These are phyloP conservation scores for Gossypium raimondii DNA, from an alignment of 345 rosid genomes.

Conservation along the genomic window DNA sequence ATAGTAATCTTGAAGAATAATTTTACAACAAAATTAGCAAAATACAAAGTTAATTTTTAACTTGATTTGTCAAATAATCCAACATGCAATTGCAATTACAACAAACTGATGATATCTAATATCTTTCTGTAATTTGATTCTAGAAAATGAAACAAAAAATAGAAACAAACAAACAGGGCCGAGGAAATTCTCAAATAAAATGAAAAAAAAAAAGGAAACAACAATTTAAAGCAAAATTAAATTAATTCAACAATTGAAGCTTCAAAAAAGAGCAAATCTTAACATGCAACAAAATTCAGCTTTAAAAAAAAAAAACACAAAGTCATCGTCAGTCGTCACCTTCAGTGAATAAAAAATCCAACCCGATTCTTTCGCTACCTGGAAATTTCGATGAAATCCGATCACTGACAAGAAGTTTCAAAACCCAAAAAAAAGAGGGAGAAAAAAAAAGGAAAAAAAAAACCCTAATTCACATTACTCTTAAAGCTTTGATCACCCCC, in stretches of 20 bases:
- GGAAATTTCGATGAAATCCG: not conserved
- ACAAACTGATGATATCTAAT: not conserved
- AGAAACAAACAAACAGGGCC: not conserved
- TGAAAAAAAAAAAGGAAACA: not conserved
- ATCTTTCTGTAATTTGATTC: not conserved
- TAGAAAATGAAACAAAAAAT: not conserved
- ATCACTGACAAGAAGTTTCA: not conserved
- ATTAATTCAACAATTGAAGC: constrained; percentile 4
- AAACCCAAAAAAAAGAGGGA: not conserved
- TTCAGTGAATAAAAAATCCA: not conserved
- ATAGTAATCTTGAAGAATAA: not conserved
- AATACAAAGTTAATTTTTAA: not conserved
- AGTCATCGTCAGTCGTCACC: not conserved
- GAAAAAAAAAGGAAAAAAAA: not conserved
- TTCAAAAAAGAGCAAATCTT: not conserved
- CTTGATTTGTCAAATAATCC: not conserved
- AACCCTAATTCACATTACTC: constrained; percentile 5
- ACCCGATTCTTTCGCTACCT: not conserved
- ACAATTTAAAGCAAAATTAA: not conserved
- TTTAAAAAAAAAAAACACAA: not conserved
- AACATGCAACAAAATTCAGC: not conserved
- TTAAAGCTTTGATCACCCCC: not conserved
- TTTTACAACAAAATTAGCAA: not conserved
- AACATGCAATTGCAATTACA: not conserved
- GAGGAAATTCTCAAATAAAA: not conserved